These are phyloP conservation scores for Nakazawaea holstii DNA, from an alignment of 805 yeast species.

Conservation along the genomic window DNA sequence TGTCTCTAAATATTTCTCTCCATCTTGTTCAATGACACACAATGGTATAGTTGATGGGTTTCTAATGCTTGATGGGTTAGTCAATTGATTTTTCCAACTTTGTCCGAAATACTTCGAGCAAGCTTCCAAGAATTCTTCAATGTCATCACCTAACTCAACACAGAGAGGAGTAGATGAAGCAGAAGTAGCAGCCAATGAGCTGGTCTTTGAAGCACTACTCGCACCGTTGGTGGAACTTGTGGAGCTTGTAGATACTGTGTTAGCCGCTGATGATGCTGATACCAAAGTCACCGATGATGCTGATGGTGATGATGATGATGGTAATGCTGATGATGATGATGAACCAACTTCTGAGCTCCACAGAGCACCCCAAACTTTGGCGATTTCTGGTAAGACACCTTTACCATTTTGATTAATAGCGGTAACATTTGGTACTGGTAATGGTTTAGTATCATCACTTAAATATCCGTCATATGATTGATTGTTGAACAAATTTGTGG, in stretches of 20 bases:
- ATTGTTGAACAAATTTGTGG: constrained; percentile 28
- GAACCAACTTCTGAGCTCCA: neutral
- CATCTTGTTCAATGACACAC: neutral
- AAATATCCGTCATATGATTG: constrained; percentile 28
- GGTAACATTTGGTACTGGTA: constrained; percentile 33
- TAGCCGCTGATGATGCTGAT: neutral
- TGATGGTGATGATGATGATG: neutral
- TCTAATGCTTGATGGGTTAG: neutral
- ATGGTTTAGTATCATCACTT: constrained; percentile 19
- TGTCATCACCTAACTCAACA: neutral
- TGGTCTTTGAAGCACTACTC: no score
- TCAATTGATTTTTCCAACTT: neutral
- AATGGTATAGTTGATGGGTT: neutral
- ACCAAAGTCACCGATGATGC: neutral
- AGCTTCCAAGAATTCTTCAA: neutral
- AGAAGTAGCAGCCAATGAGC: neutral
- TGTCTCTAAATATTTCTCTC: neutral
- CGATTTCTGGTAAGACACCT: constrained; percentile 25
- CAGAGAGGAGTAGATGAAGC: neutral
- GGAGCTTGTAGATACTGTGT: neutral
- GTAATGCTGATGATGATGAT: neutral
- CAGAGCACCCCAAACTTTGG: constrained; percentile 27
- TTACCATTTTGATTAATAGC: constrained; percentile 30
- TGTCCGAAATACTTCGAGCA: neutral
- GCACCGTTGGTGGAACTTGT: neutral